Base-by-base conservation (phyloP, 2,329 filamentous ascomycete species). In the Pseudocercospora crystallina region DNA sequence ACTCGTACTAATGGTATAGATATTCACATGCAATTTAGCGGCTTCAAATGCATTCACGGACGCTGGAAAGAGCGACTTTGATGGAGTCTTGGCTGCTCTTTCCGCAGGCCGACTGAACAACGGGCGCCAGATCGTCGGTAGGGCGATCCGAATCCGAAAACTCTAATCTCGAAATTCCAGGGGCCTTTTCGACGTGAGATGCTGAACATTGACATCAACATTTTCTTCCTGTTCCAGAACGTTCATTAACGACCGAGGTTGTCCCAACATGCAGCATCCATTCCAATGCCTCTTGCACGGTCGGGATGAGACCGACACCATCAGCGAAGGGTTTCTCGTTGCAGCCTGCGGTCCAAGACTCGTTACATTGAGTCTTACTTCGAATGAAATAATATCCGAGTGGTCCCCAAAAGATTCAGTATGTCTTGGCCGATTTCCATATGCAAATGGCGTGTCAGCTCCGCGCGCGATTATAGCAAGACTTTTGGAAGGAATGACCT, bases 331-430 rank as follows among this genome's bases (percentile, higher is more conserved):
- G 59, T 70, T 87, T 14, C 69, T 96, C 13, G 78, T 95, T 60
- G 87, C 86, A 33, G 87, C 89, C 20, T 84, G 84, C 54, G 89
- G 89, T 11, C 80, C 85, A 41, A 81, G 79, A 61, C 81, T 96
- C 47, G 80, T 89, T 63, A 81, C 83, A 2, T 86, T 89, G 67
- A 77, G 76, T 63, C 71, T 84, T 5, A 64, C 73, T n/a, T 76
- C 81, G 54, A 81, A 84, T 30, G 70, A 73, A 41, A 73, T 82
- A 44, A 68, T 89, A 13, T 83, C 80, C 37, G 74, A 77, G 63
- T 90, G 87, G 87, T 73, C 76, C 53, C 69, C 53, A 47, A 58
- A 43, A 13, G 36, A 49, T 34, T 30, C 35, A 31, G 50, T 53
- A 49, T 35, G 42, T 46, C 8, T n/a, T 15, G 11, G 2, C 26